Base-by-base conservation (phyloP, 495 filamentous ascomycete genomes). In the Aspergillus biplanus region DNA sequence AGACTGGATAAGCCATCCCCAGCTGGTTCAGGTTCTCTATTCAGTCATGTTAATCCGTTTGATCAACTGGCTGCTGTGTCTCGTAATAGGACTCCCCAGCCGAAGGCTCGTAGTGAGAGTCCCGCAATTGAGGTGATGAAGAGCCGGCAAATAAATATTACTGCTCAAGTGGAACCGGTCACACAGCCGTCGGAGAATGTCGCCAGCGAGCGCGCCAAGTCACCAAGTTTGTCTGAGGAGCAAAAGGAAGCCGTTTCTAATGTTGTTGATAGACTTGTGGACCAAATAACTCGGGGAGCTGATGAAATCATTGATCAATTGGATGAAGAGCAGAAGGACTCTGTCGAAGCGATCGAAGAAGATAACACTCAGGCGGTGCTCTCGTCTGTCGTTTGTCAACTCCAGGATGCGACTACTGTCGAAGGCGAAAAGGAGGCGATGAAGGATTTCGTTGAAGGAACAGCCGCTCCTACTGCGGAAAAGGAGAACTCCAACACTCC, bases 31-130 rank as follows among this genome's bases (percentile, higher is more conserved):
- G 77, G 75, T 4, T 74, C 78, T 18, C 77, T 89, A 32, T 94
- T 94, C 75, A 91, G 85, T 33, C 91, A 92, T 70, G 85, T 89
- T 64, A 92, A 92, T 67, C 91, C 91, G 5, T 93, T 94, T 62
- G 90, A 92, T 34, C 87, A 92, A 69, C 71, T 92, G 33, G 83
- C 89, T 62, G 84, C 88, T 66, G 87, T 87, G 7, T 90, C 86
- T 56, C 83, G 84, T 16, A 87, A 85, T 62, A 80, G 65, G 39
- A 78, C 80, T 39, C 77, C 78, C 0, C 77, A 78, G 61, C 63
- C 78, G 33, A 74, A 77, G 56, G 75, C 79, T 60, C 73, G 72
- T 6, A 73, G 71, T 33, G 75, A 75, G 39, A 78, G 72, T 56
- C 72, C 76, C 11, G 66, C 60, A 53, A 66, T 75, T 33, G 78